These are phyloP conservation scores for Spatholobus suberectus DNA, from an alignment of 306 rosid genomes.

Conservation along the genomic window DNA sequence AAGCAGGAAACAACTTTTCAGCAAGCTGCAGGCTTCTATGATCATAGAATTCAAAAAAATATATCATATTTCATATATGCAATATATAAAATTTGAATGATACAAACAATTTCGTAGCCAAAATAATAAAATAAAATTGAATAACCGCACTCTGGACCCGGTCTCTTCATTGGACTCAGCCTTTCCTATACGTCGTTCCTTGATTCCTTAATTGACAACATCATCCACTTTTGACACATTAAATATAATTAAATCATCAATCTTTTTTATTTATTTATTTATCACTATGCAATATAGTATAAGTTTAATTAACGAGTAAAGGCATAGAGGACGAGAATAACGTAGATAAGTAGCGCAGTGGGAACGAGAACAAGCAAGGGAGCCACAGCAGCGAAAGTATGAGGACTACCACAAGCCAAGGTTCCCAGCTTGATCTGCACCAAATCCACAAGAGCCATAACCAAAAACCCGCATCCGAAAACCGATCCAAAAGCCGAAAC, in stretches of 20 bases:
- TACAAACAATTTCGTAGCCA: no score
- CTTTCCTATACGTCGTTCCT: no score
- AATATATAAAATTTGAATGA: neutral
- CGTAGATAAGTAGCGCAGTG: slow-evolving; percentile 62
- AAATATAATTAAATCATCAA: no score
- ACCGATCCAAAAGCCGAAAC: slow-evolving; percentile 79
- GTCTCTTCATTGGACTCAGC: no score
- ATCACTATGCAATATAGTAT: neutral
- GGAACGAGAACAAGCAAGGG: slow-evolving; percentile 88
- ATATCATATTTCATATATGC: neutral
- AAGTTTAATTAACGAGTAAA: slow-evolving; percentile 63
- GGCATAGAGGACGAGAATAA: slow-evolving; percentile 72
- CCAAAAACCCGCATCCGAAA: slow-evolving; percentile 83
- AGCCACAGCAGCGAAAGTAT: slow-evolving; percentile 65
- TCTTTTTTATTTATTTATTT: no score
- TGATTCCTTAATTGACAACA: no score
- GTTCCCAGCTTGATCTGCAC: slow-evolving; percentile 80
- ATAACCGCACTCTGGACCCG: no score
- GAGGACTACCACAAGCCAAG: slow-evolving; percentile 67
- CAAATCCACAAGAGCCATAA: slow-evolving; percentile 77
- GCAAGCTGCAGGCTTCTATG: neutral
- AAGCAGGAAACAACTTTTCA: no score
- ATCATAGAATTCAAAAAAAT: neutral
- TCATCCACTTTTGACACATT: no score
- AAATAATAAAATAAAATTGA: no score